Percentiles rank a stretch among this genome's conserved stretches.
Conservation (phyloP, 805 yeast species). For the Clavispora phyllophila region DNA sequence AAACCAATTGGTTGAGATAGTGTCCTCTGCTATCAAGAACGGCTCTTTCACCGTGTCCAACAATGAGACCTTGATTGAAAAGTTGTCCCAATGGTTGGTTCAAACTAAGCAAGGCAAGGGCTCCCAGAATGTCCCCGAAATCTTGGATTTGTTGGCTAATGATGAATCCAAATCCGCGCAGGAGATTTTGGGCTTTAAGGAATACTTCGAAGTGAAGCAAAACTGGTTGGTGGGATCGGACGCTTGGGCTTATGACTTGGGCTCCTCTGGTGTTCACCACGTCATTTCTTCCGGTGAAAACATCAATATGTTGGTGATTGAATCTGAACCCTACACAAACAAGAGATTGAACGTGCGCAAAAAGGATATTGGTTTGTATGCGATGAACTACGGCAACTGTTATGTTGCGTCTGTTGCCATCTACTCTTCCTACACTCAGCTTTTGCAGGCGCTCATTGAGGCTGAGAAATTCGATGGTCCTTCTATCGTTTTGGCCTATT, state of each 20-base stretch:
- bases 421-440: slow-evolving; percentile 90
- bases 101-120: slow-evolving; percentile 37
- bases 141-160: slow-evolving; percentile 33
- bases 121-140: slow-evolving; percentile 25
- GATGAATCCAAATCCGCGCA: slow-evolving; percentile 40
- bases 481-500: slow-evolving; percentile 82
- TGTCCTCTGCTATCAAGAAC: slow-evolving; percentile 42
- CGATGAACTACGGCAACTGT: slow-evolving; percentile 85
- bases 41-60: slow-evolving; percentile 39
- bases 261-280: slow-evolving; percentile 86
- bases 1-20: slow-evolving; percentile 38
- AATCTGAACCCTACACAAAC: slow-evolving; percentile 65
- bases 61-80: slow-evolving; percentile 47
- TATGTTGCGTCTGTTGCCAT: slow-evolving; percentile 94
- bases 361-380: slow-evolving; percentile 90
- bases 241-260: slow-evolving; percentile 91
- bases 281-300: slow-evolving; percentile 71
- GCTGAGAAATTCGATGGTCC: slow-evolving; percentile 91
- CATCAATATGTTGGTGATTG: slow-evolving; percentile 80
- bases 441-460: slow-evolving; percentile 80
- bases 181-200: slow-evolving; percentile 42
- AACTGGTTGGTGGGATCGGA: slow-evolving; percentile 92
- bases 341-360: slow-evolving; percentile 51
- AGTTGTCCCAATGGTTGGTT: slow-evolving; percentile 67
- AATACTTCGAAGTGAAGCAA: slow-evolving; percentile 44